These are phyloP conservation scores for Thoreauomyces humboldtii DNA, from an alignment of 192 early-diverging fungal genomes.

Conservation along the genomic window DNA sequence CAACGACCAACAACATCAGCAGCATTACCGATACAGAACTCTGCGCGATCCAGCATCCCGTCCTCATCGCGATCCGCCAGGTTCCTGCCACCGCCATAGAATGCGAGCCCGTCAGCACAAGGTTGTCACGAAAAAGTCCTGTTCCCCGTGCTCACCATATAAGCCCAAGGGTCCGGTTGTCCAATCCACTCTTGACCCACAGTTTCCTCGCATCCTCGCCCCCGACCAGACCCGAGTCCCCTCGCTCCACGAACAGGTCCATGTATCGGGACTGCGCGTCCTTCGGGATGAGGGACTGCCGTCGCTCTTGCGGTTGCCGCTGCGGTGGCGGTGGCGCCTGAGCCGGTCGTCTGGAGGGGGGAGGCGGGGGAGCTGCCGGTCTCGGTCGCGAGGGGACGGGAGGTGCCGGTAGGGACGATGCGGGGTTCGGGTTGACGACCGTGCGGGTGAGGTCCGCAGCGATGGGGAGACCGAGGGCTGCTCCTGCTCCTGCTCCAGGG, in stretches of 20 bases:
- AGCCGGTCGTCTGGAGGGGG: constrained; percentile 5
- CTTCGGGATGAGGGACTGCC: not conserved
- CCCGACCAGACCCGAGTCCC: not conserved
- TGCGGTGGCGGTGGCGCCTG: not conserved
- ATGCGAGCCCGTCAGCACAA: too few relatives aligned
- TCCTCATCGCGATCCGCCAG: constrained; percentile 19
- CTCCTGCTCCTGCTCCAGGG: constrained; percentile 13
- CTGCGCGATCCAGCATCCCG: not conserved
- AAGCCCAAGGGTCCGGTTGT: constrained; percentile 12
- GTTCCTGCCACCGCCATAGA: constrained; percentile 15
- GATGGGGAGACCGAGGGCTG: not conserved
- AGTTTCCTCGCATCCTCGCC: constrained; percentile 9
- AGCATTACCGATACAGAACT: constrained; percentile 24
- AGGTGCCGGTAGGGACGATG: not conserved
- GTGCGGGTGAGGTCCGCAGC: not conserved
- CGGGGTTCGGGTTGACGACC: not conserved
- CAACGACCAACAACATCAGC: not conserved
- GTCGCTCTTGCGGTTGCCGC: not conserved
- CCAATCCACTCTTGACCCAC: constrained; percentile 24
- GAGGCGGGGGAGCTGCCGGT: not conserved
- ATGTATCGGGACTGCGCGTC: constrained; percentile 16
- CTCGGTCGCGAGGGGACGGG: not conserved
- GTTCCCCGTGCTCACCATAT: constrained; percentile 13
- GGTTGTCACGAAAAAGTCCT: not conserved
- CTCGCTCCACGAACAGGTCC: constrained; percentile 5